Conservation (phyloP, 257 asterid genomes). For the Solanum dulcamara region DNA sequence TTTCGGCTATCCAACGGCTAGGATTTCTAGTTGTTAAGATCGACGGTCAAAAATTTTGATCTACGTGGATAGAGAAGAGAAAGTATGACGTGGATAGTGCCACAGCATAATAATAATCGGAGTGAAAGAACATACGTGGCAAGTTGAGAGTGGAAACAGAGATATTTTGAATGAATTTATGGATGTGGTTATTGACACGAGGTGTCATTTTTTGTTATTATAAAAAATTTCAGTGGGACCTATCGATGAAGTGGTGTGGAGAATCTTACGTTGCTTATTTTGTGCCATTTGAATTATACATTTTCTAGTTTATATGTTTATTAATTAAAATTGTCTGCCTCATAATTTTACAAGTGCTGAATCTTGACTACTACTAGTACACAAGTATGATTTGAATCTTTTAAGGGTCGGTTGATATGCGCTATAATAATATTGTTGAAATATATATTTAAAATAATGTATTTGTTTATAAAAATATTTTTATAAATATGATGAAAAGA, state of each 20-base stretch:
- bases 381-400: not conserved
- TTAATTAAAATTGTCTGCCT: not conserved
- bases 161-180: slow-evolving; percentile 4
- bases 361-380: not conserved
- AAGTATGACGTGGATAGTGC: slow-evolving; percentile 25
- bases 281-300: slow-evolving; percentile 9
- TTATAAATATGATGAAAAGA: too few species aligned
- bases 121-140: slow-evolving; percentile 13
- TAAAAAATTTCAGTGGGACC: not conserved
- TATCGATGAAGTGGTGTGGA: slow-evolving; percentile 1
- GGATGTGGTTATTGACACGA: slow-evolving; percentile 15
- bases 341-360: not conserved
- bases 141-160: slow-evolving; percentile 11
- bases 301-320: not conserved
- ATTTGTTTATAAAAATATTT: too few species aligned
- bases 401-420: rapidly evolving
- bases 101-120: slow-evolving; percentile 8
- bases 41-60: not conserved
- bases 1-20: slow-evolving; percentile 6
- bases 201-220: not conserved
- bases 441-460: too few species aligned
- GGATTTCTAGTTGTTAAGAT: not conserved
- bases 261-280: slow-evolving; percentile 8
- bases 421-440: not conserved
- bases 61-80: not conserved